A percentile compares a stretch with the other conserved stretches of the same genome.
Conservation (phyloP, 768 basidiomycete genomes). For the Coprinopsis marcescibilis region DNA sequence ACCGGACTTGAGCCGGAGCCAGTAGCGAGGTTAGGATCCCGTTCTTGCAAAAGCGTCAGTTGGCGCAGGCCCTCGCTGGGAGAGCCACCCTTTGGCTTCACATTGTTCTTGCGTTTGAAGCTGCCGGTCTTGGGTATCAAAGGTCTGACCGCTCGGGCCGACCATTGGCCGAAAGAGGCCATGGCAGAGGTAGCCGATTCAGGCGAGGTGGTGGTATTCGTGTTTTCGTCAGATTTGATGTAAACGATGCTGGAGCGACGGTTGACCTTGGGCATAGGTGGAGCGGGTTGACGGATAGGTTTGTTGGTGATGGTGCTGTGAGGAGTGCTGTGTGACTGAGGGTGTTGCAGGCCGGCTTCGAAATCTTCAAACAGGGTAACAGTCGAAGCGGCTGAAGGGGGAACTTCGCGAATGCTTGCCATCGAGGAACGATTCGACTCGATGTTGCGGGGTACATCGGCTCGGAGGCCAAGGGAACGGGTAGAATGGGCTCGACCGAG, state of each 20-base stretch:
- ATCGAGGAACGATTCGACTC: slow-evolving; percentile 50
- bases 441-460: slow-evolving; percentile 44
- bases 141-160: slow-evolving; percentile 44
- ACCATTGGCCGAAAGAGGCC: slow-evolving; percentile 40
- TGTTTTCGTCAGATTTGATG: slow-evolving; percentile 50
- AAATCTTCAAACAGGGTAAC: slow-evolving; percentile 56
- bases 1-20: slow-evolving; percentile 12
- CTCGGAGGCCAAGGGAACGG: slow-evolving; percentile 41
- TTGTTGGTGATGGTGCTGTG: slow-evolving; percentile 40
- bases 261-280: slow-evolving; percentile 32
- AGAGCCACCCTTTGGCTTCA: slow-evolving; percentile 29
- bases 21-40: slow-evolving; percentile 36
- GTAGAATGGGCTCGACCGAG: slow-evolving; percentile 36
- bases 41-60: slow-evolving; percentile 59
- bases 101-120: slow-evolving; percentile 34
- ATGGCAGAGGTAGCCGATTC: slow-evolving; percentile 27
- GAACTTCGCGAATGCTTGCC: slow-evolving; percentile 32
- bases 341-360: slow-evolving; percentile 39
- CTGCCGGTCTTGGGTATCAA: slow-evolving; percentile 47
- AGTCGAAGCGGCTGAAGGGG: slow-evolving; percentile 54
- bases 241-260: slow-evolving; percentile 57
- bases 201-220: slow-evolving; percentile 15
- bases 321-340: slow-evolving; percentile 60
- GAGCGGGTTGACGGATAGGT: slow-evolving; percentile 26
- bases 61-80: slow-evolving; percentile 49